phyloP scores from a whole-genome alignment of 2,329 filamentous ascomycete species.

The Diaporthe sp. region DNA sequence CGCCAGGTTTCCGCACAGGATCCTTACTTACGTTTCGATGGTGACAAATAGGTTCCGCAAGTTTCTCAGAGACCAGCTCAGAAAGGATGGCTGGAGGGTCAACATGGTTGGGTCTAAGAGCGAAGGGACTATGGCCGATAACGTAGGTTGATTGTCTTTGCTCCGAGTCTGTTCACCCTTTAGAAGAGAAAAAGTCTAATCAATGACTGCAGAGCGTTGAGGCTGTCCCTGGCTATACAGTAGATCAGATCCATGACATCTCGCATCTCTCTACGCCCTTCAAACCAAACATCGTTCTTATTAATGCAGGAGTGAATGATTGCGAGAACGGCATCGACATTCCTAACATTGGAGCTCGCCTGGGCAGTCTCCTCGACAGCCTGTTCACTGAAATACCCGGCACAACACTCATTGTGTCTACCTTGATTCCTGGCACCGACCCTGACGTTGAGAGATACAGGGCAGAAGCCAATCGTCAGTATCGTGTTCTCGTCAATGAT shows the following conservation, averaged over 20 bases:
- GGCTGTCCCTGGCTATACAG: constrained; percentile 36
- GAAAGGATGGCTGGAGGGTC: constrained; percentile 45
- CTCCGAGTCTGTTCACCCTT: neutral
- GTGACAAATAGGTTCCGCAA: constrained; percentile 43
- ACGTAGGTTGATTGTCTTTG: constrained; percentile 42
- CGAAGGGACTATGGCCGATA: constrained; percentile 45
- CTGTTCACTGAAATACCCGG: constrained; percentile 43
- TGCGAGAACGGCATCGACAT: constrained; percentile 41
- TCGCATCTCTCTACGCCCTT: constrained; percentile 26
- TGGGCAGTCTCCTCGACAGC: constrained; percentile 46
- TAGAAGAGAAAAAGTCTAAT: neutral
- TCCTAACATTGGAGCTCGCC: constrained; percentile 43
- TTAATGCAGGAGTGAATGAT: constrained; percentile 53
- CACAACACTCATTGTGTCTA: constrained; percentile 51
- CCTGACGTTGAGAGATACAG: constrained; percentile 1
- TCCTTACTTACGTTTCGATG: neutral
- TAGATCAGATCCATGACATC: constrained; percentile 39
- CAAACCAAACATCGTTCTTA: constrained; percentile 44
- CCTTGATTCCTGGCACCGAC: constrained; percentile 46
- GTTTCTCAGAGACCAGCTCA: constrained; percentile 42
- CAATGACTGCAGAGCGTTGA: constrained; percentile 12
- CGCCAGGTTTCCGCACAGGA: neutral
- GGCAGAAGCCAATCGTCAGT: constrained; percentile 20
- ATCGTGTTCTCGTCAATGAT: constrained; percentile 12
- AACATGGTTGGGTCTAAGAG: constrained; percentile 47